Conservation (phyloP, 441 rosid species). For the Melastoma candidum region DNA sequence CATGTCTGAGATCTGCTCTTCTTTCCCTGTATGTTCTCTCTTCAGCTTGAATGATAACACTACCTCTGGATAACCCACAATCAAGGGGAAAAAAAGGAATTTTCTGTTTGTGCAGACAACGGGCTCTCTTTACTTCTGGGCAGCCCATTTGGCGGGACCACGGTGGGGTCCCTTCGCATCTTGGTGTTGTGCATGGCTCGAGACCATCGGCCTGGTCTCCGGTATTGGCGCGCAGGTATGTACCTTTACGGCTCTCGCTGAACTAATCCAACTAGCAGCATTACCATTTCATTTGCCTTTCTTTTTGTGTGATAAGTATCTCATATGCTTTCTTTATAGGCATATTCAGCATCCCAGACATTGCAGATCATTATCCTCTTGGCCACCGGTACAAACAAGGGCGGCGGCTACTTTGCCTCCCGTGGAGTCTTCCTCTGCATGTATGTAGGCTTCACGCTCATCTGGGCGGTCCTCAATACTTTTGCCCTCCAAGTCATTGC, state of each 20-base stretch:
- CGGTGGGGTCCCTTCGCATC: slow-evolving; percentile 62
- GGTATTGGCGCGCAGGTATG: slow-evolving; percentile 55
- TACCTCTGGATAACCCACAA: no score
- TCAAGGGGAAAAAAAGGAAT: background rate
- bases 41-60: background rate
- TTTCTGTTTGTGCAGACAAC: slow-evolving; percentile 34
- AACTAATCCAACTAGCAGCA: no score
- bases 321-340: slow-evolving; percentile 21
- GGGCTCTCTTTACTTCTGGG: slow-evolving; percentile 67
- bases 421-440: slow-evolving; percentile 41
- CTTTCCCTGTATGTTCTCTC: slow-evolving; percentile 39
- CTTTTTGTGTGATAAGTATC: no score
- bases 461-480: slow-evolving; percentile 59
- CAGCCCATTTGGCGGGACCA: slow-evolving; percentile 62
- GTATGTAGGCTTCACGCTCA: slow-evolving; percentile 35
- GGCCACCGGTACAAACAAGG: slow-evolving; percentile 46
- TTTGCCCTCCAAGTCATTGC: slow-evolving; percentile 52
- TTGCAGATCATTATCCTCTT: slow-evolving; percentile 48
- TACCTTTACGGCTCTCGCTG: no score
- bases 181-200: slow-evolving; percentile 71
- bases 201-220: slow-evolving; percentile 47
- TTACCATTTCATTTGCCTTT: no score
- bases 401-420: slow-evolving; percentile 53
- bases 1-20: slow-evolving; percentile 67
- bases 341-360: slow-evolving; percentile 53